Evolutionary conservation across 768 basidiomycete species (phyloP).

Genomic region (Boletus fagicola): DNA sequence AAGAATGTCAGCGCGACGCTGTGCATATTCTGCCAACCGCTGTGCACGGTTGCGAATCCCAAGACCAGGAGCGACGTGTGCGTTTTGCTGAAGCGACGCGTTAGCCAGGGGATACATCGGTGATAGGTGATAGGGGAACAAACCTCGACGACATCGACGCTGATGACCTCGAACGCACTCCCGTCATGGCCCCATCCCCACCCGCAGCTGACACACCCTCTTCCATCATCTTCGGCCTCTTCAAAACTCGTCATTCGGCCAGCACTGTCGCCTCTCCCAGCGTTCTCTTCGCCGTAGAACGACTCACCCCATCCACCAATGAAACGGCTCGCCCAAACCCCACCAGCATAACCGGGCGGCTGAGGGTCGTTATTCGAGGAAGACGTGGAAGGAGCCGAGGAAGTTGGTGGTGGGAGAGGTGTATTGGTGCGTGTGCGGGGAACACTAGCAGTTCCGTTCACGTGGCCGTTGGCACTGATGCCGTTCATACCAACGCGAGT

Average conservation of each 20-base stretch:
- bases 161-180: constrained; percentile 68
- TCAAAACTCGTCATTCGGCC: constrained; percentile 32
- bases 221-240: constrained; percentile 54
- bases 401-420: constrained; percentile 22
- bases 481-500: constrained; percentile 20
- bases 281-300: constrained; percentile 32
- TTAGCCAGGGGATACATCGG: constrained; percentile 4
- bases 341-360: constrained; percentile 28
- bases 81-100: constrained; percentile 41
- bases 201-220: constrained; percentile 60
- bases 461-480: constrained; percentile 26
- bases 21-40: constrained; percentile 63
- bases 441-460: constrained; percentile 30
- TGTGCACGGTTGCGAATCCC: constrained; percentile 63
- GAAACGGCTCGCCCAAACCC: constrained; percentile 38
- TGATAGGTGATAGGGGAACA: constrained; percentile 22
- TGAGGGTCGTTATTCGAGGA: constrained; percentile 29
- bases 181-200: constrained; percentile 84
- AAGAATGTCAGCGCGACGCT: constrained; percentile 52
- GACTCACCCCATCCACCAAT: constrained; percentile 43
- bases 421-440: constrained; percentile 33
- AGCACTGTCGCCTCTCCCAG: constrained; percentile 28
- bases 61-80: constrained; percentile 52
- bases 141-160: constrained; percentile 64
- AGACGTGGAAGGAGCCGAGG: constrained; percentile 24